Evolutionary conservation across 371 early-diverging fungal genomes (phyloP).

Genomic region (Basidiobolus meristosporus): DNA sequence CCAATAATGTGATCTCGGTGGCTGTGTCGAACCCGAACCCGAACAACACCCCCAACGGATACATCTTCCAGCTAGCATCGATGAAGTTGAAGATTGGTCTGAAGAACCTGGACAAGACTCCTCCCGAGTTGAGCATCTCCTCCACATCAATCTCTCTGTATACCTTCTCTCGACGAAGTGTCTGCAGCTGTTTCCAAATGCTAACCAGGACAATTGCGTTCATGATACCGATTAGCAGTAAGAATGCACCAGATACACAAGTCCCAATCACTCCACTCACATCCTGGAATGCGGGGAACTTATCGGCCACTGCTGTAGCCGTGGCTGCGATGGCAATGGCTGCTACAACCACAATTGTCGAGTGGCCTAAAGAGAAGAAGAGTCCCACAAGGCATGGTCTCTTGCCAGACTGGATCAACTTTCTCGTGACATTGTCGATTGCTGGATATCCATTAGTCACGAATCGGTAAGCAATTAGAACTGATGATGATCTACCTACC

Average conservation of each 20-base stretch:
- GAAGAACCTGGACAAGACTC: constrained; percentile 26
- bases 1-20: constrained; percentile 31
- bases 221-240: constrained; percentile 31
- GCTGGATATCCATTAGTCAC: too few species aligned
- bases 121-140: constrained; percentile 13
- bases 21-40: constrained; percentile 57
- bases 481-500: too few species aligned
- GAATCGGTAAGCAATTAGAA: too few species aligned
- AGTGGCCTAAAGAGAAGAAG: constrained; percentile 48
- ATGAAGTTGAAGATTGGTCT: constrained; percentile 28
- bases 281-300: constrained; percentile 18
- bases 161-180: constrained; percentile 16
- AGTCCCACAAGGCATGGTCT: constrained; percentile 3
- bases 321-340: constrained; percentile 26
- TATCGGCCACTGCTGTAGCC: constrained; percentile 20
- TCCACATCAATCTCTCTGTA: constrained; percentile 22
- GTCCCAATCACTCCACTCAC: constrained; percentile 35
- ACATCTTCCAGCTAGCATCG: constrained; percentile 44
- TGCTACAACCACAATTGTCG: constrained; percentile 35
- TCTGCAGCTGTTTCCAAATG: constrained; percentile 13
- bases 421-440: too few species aligned
- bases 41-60: constrained; percentile 33
- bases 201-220: constrained; percentile 23
- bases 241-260: constrained; percentile 26
- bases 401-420: too few species aligned